These are phyloP conservation scores for Tremellales sp. DNA, from an alignment of 1,284 basidiomycete species.

Conservation along the genomic window DNA sequence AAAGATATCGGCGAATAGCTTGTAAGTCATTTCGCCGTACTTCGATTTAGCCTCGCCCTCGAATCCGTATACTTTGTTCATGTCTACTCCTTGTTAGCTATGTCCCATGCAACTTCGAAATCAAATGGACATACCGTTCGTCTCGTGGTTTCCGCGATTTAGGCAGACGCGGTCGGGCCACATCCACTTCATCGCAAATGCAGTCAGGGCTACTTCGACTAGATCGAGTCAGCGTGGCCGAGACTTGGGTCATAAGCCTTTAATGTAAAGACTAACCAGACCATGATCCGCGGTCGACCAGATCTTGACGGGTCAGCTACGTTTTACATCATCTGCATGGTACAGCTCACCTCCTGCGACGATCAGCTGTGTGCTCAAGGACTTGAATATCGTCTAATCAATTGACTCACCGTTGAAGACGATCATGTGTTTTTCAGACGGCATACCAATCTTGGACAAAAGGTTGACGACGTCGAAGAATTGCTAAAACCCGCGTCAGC, in stretches of 20 bases:
- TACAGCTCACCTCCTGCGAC: neutral
- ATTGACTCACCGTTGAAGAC: constrained; percentile 68
- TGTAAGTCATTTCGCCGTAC: constrained; percentile 83
- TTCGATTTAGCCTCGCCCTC: constrained; percentile 96
- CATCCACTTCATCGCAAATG: constrained; percentile 96
- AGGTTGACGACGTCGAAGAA: constrained; percentile 92
- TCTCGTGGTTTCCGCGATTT: constrained; percentile 96
- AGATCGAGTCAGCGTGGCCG: constrained; percentile 36
- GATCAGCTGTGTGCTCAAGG: neutral
- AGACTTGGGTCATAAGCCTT: neutral
- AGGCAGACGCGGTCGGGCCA: constrained; percentile 82
- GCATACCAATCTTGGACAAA: constrained; percentile 77
- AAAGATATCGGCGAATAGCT: constrained; percentile 87
- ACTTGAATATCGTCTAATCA: too few species aligned
- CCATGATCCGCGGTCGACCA: constrained; percentile 79
- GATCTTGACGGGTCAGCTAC: too few species aligned
- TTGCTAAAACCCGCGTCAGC: constrained; percentile 57
- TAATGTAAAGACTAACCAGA: constrained; percentile 1
- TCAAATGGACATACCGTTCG: constrained; percentile 51
- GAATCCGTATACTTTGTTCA: constrained; percentile 80
- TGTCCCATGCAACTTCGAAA: neutral
- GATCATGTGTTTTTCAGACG: constrained; percentile 73
- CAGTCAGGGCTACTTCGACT: constrained; percentile 89
- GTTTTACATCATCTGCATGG: neutral
- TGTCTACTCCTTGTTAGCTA: constrained; percentile 57